Percentiles rank a stretch among this genome's conserved stretches.
Evolutionary conservation across 208 protist species (phyloP).

Genomic region (Leishmania arabica): DNA sequence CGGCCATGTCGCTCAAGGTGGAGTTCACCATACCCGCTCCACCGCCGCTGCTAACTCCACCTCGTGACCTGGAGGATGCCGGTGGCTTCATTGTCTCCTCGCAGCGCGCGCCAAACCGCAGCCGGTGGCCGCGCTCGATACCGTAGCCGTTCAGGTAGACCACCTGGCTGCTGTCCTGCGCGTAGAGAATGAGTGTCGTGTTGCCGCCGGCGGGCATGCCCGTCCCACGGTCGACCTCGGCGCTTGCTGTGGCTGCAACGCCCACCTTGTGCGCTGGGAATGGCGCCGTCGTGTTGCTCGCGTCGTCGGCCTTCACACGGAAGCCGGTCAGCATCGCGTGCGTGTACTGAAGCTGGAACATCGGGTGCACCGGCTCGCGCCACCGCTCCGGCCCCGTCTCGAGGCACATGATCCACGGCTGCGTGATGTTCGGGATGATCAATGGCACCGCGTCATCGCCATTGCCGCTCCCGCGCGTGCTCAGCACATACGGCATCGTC

Average conservation of each 20-base stretch:
- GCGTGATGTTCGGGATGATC: constrained; percentile 45
- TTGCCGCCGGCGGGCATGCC: constrained; percentile 52
- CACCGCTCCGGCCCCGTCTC: constrained; percentile 66
- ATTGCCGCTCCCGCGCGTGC: constrained; percentile 19
- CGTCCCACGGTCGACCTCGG: constrained; percentile 20
- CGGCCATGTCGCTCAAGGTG: not conserved
- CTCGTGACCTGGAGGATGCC: not conserved
- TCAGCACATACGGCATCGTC: constrained; percentile 50
- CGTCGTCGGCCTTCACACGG: constrained; percentile 51
- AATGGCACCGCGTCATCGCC: constrained; percentile 11
- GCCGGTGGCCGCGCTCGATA: constrained; percentile 52
- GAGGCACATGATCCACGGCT: constrained; percentile 80
- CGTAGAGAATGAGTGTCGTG: constrained; percentile 53
- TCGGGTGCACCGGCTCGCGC: constrained; percentile 52
- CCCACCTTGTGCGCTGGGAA: constrained; percentile 31
- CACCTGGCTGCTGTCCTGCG: constrained; percentile 53
- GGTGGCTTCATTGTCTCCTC: constrained; percentile 32
- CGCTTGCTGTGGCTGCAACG: constrained; percentile 12
- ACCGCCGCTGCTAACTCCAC: not conserved
- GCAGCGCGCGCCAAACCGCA: constrained; percentile 69
- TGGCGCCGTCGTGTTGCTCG: constrained; percentile 63
- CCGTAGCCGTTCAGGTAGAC: constrained; percentile 79
- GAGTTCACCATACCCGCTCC: not conserved
- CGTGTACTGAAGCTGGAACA: constrained; percentile 70
- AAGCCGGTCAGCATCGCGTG: constrained; percentile 50